Evolutionary conservation across 345 rosid genomes (phyloP), one percentile per base, ranked within the genome.

Genomic region (Camelina laxa): DNA sequence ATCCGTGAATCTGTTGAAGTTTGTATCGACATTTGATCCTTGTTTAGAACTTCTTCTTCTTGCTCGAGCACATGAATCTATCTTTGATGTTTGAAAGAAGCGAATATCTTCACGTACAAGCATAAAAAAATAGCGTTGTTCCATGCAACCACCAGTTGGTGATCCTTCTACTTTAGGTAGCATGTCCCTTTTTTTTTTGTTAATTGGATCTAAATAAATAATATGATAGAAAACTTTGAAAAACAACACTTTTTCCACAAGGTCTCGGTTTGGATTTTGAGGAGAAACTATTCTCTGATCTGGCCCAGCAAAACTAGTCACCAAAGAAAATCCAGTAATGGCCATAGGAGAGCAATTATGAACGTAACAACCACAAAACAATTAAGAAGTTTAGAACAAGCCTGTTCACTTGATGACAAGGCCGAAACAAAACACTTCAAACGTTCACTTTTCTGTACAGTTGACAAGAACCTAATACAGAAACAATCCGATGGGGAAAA

Each of bases 81-180:
- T 50, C 58, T 53, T 57, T 21, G 44, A 21, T 67, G 51, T 47
- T 69, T 58, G 42, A 64, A 60, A 33, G 24, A 41, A 39, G 63
- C 27, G 4, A 35, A 16, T 72, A 60, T 3, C 87, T 86, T 88
- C 74, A 72, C 65, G 60, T 70, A 69, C 69, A 88, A 86, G 87
- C 84, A 54, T 73, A 27, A 50, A 75, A 45, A 38, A 33, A 44
- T 35, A 36, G 35, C 58, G 38, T 39, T 22, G 69, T 42, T 69
- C 49, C 50, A 75, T 77, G 65, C 69, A 85, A 79, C 89, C 21
- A 83, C 85, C 87, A 67, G 86, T 83, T 80, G 80, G 72, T 77
- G 72, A 48, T 27, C 75, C 63, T 69, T 62, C 44, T 36, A 31
- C 36, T 56, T 49, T 76, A 56, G 80, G 76, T 77, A 38, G 61